Conservation (phyloP, 2,329 filamentous ascomycete genomes). For the Fusarium fujikuroi region DNA sequence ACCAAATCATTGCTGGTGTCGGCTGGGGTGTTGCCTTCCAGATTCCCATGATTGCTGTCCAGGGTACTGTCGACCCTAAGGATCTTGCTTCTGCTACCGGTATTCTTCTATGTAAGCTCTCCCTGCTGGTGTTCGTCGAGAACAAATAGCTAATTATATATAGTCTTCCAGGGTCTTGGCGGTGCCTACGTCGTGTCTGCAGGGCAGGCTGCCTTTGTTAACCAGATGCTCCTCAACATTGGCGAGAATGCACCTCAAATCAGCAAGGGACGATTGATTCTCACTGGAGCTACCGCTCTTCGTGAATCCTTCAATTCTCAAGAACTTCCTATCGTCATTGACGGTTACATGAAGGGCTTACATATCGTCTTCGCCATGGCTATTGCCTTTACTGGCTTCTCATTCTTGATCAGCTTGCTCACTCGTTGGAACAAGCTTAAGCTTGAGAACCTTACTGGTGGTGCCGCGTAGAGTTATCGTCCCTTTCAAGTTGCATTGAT, state of each 20-base stretch:
- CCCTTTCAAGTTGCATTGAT: not conserved
- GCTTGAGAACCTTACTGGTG: slow-evolving; percentile 44
- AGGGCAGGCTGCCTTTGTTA: slow-evolving; percentile 59
- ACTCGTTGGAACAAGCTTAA: slow-evolving; percentile 55
- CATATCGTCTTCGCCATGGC: slow-evolving; percentile 71
- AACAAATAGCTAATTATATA: slow-evolving; percentile 21
- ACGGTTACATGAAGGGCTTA: slow-evolving; percentile 71
- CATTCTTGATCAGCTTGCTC: slow-evolving; percentile 49
- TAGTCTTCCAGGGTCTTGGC: slow-evolving; percentile 61
- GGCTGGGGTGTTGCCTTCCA: slow-evolving; percentile 59
- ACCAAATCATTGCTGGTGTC: slow-evolving; percentile 62
- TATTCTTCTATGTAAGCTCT: slow-evolving; percentile 55
- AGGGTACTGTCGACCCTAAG: slow-evolving; percentile 52
- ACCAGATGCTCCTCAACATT: slow-evolving; percentile 54
- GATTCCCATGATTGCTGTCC: slow-evolving; percentile 62
- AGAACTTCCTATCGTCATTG: slow-evolving; percentile 64
- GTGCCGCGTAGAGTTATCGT: slow-evolving; percentile 42
- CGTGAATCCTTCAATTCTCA: slow-evolving; percentile 59
- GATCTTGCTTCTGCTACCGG: slow-evolving; percentile 61
- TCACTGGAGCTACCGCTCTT: slow-evolving; percentile 65
- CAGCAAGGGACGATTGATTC: slow-evolving; percentile 50
- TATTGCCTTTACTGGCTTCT: slow-evolving; percentile 58
- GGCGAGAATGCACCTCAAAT: slow-evolving; percentile 51
- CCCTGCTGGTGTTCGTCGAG: not conserved
- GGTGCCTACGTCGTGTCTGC: slow-evolving; percentile 62